phyloP scores from a whole-genome alignment of 2,329 filamentous ascomycete species.

The Penicillium polonicum region DNA sequence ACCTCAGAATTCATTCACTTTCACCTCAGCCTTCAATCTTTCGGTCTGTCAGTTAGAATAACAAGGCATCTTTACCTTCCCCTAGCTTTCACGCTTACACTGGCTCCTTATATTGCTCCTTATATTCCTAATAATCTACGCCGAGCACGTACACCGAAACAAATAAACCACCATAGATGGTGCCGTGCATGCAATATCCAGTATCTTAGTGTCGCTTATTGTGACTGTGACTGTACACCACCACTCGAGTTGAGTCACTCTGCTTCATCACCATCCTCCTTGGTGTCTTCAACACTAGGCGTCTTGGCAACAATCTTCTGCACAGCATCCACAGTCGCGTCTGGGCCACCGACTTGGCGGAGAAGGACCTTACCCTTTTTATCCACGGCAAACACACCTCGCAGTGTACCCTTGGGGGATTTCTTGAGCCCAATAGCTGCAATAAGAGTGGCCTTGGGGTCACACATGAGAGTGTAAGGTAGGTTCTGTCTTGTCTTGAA shows the following conservation, averaged over 20 bases:
- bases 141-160: neutral
- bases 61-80: no score
- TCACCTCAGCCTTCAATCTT: no score
- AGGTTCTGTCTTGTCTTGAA: conserved; percentile 92
- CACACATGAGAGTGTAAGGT: conserved; percentile 84
- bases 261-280: conserved; percentile 12
- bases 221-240: neutral
- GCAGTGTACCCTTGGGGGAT: conserved; percentile 71
- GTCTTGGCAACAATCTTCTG: conserved; percentile 63
- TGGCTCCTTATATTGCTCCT: no score
- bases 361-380: conserved; percentile 79
- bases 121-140: no score
- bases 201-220: conserved; percentile 3
- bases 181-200: conserved; percentile 1
- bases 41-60: no score
- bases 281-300: conserved; percentile 22
- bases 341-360: conserved; percentile 71
- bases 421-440: conserved; percentile 88
- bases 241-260: neutral
- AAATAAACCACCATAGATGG: neutral
- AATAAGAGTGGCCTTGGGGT: conserved; percentile 72
- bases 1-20: no score
- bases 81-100: no score
- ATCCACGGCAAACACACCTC: conserved; percentile 84
- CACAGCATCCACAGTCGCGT: conserved; percentile 73